Evolutionary conservation across 2,329 filamentous ascomycete species (phyloP).

Genomic region (Myrmaecium sp.): DNA sequence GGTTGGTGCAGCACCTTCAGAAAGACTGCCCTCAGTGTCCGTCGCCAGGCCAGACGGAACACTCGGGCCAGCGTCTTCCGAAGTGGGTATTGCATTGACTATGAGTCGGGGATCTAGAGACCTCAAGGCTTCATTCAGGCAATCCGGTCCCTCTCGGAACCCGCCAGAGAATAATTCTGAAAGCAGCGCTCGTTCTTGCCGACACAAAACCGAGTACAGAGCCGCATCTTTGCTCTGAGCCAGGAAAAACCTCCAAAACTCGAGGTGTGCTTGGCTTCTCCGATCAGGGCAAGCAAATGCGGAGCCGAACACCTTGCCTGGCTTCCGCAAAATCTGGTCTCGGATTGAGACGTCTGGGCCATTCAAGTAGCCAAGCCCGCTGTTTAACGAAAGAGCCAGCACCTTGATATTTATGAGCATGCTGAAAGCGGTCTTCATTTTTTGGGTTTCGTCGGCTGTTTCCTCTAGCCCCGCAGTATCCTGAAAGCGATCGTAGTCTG

Average conservation of each 20-base stretch:
- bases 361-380: conserved; percentile 48
- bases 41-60: too few species aligned
- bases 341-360: conserved; percentile 41
- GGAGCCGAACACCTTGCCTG: conserved; percentile 29
- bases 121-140: too few species aligned
- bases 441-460: conserved; percentile 44
- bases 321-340: conserved; percentile 28
- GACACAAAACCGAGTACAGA: too few species aligned
- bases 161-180: too few species aligned
- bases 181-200: too few species aligned
- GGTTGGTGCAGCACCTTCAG: too few species aligned
- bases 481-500: conserved; percentile 41
- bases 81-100: too few species aligned
- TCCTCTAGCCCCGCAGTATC: conserved; percentile 43
- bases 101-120: too few species aligned
- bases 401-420: conserved; percentile 40
- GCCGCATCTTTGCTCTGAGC: too few species aligned
- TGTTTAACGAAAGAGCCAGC: conserved; percentile 50
- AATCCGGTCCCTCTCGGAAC: too few species aligned
- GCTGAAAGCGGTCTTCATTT: conserved; percentile 43
- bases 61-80: too few species aligned
- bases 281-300: conserved; percentile 20
- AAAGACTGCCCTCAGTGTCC: too few species aligned
- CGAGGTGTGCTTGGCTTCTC: conserved; percentile 16
- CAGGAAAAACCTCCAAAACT: conserved; percentile 19